Percentiles rank a stretch among this genome's conserved stretches.
Conservation (phyloP, 768 basidiomycete species). For the Psilocybe azurescens region DNA sequence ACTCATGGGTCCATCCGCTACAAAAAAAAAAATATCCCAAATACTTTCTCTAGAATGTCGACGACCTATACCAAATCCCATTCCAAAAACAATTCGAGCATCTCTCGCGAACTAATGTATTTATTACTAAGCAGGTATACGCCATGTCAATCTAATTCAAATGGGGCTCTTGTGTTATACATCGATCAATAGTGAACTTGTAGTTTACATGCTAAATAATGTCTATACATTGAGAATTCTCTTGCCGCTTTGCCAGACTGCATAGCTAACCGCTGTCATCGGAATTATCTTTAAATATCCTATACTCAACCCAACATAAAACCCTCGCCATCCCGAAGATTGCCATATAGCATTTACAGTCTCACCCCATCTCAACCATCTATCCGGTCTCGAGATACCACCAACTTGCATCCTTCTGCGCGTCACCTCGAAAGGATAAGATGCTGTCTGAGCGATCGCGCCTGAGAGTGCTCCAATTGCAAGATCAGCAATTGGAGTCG, state of each 20-base stretch:
- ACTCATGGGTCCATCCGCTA: no score
- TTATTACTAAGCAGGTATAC: no score
- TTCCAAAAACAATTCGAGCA: neutral
- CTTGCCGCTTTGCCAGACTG: slow-evolving; percentile 89
- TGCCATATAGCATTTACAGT: slow-evolving; percentile 72
- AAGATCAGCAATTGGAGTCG: slow-evolving; percentile 67
- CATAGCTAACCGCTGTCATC: slow-evolving; percentile 92
- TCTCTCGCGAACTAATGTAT: no score
- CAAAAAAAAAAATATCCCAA: no score
- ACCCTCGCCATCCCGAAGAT: slow-evolving; percentile 80
- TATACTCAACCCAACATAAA: slow-evolving; percentile 89
- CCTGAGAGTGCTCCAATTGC: slow-evolving; percentile 87
- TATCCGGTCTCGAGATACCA: slow-evolving; percentile 76
- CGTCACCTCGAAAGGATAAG: slow-evolving; percentile 95
- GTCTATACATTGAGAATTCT: slow-evolving; percentile 49
- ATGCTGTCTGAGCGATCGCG: slow-evolving; percentile 83
- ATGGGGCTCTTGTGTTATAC: slow-evolving; percentile 4
- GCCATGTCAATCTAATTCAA: no score
- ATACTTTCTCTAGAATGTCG: no score
- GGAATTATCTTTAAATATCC: slow-evolving; percentile 95
- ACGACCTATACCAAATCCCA: no score
- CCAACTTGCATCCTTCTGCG: slow-evolving; percentile 96
- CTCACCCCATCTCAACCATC: slow-evolving; percentile 82
- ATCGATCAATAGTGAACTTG: neutral
- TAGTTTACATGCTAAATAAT: slow-evolving; percentile 2